Base-by-base conservation (phyloP, 257 asterid genomes). In the Verbascum thapsus region DNA sequence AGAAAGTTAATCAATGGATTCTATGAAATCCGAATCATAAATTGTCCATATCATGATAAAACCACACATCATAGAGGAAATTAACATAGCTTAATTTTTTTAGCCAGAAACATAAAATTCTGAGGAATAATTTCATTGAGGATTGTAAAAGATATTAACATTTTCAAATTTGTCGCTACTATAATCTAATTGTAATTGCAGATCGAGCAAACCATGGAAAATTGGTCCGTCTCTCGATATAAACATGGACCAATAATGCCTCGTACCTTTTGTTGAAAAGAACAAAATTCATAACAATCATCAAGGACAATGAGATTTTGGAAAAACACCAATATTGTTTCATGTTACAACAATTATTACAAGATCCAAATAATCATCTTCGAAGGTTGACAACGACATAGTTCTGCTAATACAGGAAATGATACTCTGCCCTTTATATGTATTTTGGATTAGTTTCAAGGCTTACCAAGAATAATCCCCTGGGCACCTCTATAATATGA, bases 401-500 rank as follows among this genome's bases (percentile, higher is more conserved):
- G 18, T 57, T 39, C 10, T 18, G 54, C 42, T 35, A 54, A 35
- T 23, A 43, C 66, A 59, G 17, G 38, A 47, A 48, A 44, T 23
- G 39, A 23, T 20, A 26, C 19, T 34, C 64, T 10, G n/a, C n/a
- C n/a, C 32, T 5, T 26, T 26, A 63, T 32, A 49, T 9, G 44
- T 30, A 32, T 60, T 54, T 47, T 52, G 32, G 66, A 37, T 72
- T 54, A 16, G 48, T 51, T n/a, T 37, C 53, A 10, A 49, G 32
- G 48, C 95, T 70, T 79, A 88, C 96, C 96, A 42, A 88, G 95
- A 77, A 88, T 72, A 57, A 80, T 76, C 48, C 85, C 85, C 50
- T 80, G 85, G 17, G 85, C 85, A 55, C 85, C 85, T 68, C 85
- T 67, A 30, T 80, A 80, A 60, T 80, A 80, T 18, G 85, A 80